Evolutionary conservation across 345 rosid species (phyloP).

Genomic region (Cardamine resedifolia): DNA sequence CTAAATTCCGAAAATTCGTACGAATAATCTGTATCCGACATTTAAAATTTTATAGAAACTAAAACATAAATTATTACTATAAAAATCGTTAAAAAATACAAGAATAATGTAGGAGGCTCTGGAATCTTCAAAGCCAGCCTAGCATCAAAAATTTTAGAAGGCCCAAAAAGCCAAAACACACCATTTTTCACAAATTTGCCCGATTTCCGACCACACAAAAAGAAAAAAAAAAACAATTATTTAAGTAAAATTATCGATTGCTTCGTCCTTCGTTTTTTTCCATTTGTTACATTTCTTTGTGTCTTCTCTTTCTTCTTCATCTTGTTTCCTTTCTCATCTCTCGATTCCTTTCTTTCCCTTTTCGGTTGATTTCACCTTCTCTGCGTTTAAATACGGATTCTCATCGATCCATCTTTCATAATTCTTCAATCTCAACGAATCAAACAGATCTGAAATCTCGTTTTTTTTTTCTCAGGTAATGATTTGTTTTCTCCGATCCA

Average conservation of each 20-base stretch:
- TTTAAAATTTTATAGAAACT: neutral
- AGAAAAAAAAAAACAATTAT: neutral
- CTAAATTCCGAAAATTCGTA: neutral
- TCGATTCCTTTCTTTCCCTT: constrained; percentile 14
- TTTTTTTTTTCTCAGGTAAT: neutral
- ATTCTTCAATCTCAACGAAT: neutral
- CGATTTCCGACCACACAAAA: neutral
- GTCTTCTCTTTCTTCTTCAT: neutral
- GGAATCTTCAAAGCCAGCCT: constrained; percentile 9
- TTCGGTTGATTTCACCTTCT: neutral
- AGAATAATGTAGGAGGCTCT: neutral
- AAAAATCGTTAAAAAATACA: neutral
- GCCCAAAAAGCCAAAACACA: neutral
- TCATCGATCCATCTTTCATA: neutral
- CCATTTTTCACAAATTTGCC: neutral
- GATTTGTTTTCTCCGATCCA: neutral
- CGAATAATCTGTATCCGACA: neutral
- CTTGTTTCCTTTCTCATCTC: neutral
- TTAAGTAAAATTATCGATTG: neutral
- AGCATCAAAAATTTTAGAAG: neutral
- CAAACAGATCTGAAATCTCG: neutral
- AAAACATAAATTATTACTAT: neutral
- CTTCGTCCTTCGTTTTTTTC: constrained; percentile 15
- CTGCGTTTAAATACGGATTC: neutral
- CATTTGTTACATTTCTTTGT: neutral